phyloP scores from a whole-genome alignment of 164 flowering plant species.

The Vitis cinerea region DNA sequence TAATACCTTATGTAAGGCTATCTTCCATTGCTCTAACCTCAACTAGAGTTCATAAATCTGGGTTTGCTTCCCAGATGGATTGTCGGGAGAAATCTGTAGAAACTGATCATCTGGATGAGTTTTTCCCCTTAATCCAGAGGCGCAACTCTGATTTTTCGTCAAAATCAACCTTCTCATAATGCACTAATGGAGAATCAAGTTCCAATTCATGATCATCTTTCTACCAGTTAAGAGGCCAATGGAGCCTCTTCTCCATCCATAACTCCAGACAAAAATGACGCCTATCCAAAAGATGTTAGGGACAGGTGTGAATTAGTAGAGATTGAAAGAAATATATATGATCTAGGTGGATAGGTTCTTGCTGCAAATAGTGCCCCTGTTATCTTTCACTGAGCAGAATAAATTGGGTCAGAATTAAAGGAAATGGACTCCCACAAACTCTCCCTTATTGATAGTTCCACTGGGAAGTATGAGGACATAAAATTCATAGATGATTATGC shows the following conservation, averaged over 20 bases:
- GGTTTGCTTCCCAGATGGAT: constrained; percentile 6
- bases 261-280: constrained; percentile 30
- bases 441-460: constrained; percentile 57
- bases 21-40: constrained; percentile 10
- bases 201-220: constrained; percentile 22
- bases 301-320: no score
- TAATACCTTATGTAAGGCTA: constrained; percentile 18
- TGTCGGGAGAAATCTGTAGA: constrained; percentile 12
- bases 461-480: constrained; percentile 58
- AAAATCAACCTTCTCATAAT: constrained; percentile 20
- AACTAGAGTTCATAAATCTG: constrained; percentile 9
- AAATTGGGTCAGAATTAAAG: constrained; percentile 52
- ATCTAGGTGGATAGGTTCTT: constrained; percentile 85
- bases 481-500: constrained; percentile 71
- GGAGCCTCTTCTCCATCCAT: constrained; percentile 31
- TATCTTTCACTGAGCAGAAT: constrained; percentile 68
- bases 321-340: constrained; percentile 55
- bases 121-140: not conserved
- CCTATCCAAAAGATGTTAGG: constrained; percentile 36
- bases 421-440: constrained; percentile 77
- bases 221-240: constrained; percentile 31
- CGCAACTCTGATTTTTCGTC: constrained; percentile 2
- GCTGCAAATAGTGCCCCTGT: constrained; percentile 80
- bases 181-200: constrained; percentile 14
- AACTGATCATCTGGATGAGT: constrained; percentile 4